These are phyloP conservation scores for Blastobotrys aristatus DNA, from an alignment of 1,139 yeast species.

Conservation along the genomic window DNA sequence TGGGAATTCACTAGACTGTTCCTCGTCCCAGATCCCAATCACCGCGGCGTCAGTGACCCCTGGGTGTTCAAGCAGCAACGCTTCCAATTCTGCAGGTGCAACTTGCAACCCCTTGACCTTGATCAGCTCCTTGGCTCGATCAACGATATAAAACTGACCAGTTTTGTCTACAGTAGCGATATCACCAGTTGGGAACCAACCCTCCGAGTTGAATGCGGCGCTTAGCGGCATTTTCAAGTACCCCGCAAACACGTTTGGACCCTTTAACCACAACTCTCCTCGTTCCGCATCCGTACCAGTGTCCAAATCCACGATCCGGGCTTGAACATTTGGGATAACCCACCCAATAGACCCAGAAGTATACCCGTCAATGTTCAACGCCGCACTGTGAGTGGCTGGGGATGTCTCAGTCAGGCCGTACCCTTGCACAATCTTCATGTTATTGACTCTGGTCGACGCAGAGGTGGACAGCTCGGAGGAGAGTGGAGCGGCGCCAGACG, in stretches of 20 bases:
- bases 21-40: slow-evolving; percentile 31
- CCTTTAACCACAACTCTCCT: slow-evolving; percentile 64
- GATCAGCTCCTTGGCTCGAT: slow-evolving; percentile 75
- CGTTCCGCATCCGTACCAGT: slow-evolving; percentile 40
- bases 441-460: slow-evolving; percentile 24
- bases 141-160: slow-evolving; percentile 60
- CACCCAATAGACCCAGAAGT: slow-evolving; percentile 44
- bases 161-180: slow-evolving; percentile 51
- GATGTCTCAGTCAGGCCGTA: slow-evolving; percentile 61
- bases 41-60: slow-evolving; percentile 36
- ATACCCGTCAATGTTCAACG: slow-evolving; percentile 19
- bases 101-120: slow-evolving; percentile 81
- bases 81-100: slow-evolving; percentile 76
- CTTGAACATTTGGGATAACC: slow-evolving; percentile 39
- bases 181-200: slow-evolving; percentile 81
- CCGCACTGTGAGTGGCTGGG: slow-evolving; percentile 30
- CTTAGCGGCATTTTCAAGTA: slow-evolving; percentile 51
- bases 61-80: slow-evolving; percentile 47
- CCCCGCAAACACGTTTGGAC: slow-evolving; percentile 61
- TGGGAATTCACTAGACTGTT: slow-evolving; percentile 36
- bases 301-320: slow-evolving; percentile 41
- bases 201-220: slow-evolving; percentile 51
- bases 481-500: slow-evolving; percentile 39
- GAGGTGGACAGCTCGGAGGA: slow-evolving; percentile 27
- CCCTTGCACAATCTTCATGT: slow-evolving; percentile 46